These are phyloP conservation scores for Crassisporium funariophilum DNA, from an alignment of 768 basidiomycete species.

Conservation along the genomic window DNA sequence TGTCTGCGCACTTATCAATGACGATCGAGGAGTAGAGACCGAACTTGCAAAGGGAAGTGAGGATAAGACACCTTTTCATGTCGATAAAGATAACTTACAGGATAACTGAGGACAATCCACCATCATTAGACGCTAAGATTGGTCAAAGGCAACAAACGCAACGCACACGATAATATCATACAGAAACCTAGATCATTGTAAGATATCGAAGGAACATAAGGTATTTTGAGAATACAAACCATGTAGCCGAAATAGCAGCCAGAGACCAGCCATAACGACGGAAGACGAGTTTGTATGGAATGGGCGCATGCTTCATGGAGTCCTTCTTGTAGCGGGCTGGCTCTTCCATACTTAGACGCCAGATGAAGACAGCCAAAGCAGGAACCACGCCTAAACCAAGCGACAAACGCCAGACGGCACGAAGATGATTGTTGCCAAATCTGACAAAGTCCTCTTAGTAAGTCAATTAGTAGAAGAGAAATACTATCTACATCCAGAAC, in stretches of 20 bases:
- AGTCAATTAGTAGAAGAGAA: constrained; percentile 1
- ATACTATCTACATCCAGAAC: constrained; percentile 75
- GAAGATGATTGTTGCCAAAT: constrained; percentile 77
- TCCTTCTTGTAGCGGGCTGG: constrained; percentile 73
- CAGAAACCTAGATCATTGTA: constrained; percentile 53
- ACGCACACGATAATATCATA: constrained; percentile 75
- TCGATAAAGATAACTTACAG: constrained; percentile 43
- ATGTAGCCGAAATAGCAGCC: constrained; percentile 72
- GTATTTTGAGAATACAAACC: constrained; percentile 56
- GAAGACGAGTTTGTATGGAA: constrained; percentile 78
- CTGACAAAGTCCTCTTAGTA: constrained; percentile 34
- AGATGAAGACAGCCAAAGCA: constrained; percentile 78
- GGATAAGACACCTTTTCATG: not conserved
- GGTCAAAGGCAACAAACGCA: not conserved
- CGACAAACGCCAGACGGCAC: constrained; percentile 85
- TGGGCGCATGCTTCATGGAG: constrained; percentile 73
- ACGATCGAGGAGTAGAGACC: constrained; percentile 82
- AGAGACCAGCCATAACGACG: constrained; percentile 81
- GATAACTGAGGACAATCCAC: constrained; percentile 47
- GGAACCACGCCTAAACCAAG: constrained; percentile 85
- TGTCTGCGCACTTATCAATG: constrained; percentile 52
- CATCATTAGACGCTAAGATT: not conserved
- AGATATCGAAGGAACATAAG: not conserved
- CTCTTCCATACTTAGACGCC: constrained; percentile 86
- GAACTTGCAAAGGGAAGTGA: constrained; percentile 46